Base-by-base conservation (phyloP, 805 yeast species). In the Candida xiaguanensis region DNA sequence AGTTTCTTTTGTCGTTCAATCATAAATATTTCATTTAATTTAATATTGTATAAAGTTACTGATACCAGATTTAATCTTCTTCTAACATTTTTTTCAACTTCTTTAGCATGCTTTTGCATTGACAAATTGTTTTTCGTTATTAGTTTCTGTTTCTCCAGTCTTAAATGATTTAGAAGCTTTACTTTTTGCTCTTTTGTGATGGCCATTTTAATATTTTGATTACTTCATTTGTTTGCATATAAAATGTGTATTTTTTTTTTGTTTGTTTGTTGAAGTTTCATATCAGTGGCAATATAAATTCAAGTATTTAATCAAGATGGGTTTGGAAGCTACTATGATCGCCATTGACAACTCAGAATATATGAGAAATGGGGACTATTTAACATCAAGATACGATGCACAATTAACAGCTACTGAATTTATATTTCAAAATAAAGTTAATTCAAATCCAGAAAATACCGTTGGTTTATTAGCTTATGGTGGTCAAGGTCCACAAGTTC, bases 271-370 rank as follows among this genome's bases (percentile, higher is more conserved):
- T 37, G 37, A 23, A 23, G 19, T 14, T 23, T 32, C 18, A 13
- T 5, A 25, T 14, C 38, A 34, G 42, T 39, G 38, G 38, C 42
- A 34, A 33, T 18, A 18, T 13, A 6, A 17, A 11, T 5, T 12
- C 5, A 22, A 25, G n/a, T 11, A 20, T 14, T 5, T n/a, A 3
- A 2, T 6, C 29, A 38, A 31, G 39, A 89, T 89, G 97, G 96
- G 84, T 47, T 76, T 90, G 54, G 99, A 93, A 67, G 98, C 98
- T 47, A 85, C 96, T 12, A 90, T 93, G 85, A 77, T 93, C 46
- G 87, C 89, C 55, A 77, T 93, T 56, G 99, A 93, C 71, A 91
- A 89, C 72, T 88, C 96, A 38, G 99, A 93, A 67, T 91, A 75
- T 63, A 85, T 90, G 78, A 76, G 99, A 55, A 93, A 93, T 59